phyloP scores from a whole-genome alignment of 2,329 filamentous ascomycete genomes.

The Talaromyces marneffei region DNA sequence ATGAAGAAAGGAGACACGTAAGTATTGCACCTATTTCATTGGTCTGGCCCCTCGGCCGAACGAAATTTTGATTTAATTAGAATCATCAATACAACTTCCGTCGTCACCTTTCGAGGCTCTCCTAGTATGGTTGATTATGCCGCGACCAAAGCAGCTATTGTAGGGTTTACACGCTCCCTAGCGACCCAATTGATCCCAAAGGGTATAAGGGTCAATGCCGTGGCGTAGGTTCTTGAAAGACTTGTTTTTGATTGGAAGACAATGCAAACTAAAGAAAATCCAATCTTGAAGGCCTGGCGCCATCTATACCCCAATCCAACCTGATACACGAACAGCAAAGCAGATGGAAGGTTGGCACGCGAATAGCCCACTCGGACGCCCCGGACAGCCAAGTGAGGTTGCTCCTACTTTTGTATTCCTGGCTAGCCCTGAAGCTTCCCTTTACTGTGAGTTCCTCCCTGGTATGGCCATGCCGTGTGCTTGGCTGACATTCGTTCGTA shows the following conservation, averaged over 20 bases:
- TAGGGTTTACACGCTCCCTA: conserved; percentile 50
- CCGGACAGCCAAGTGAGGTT: conserved; percentile 36
- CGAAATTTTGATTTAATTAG: too few relatives aligned
- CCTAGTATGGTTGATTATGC: conserved; percentile 50
- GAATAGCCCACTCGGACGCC: conserved; percentile 26
- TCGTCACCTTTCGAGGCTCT: conserved; percentile 51
- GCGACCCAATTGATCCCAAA: conserved; percentile 50
- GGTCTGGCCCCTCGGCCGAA: too few relatives aligned
- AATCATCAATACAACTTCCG: conserved; percentile 54
- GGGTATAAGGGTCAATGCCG: conserved; percentile 52
- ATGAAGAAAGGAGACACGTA: conserved; percentile 48
- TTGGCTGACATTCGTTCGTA: conserved; percentile 14
- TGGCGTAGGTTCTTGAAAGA: conserved; percentile 29
- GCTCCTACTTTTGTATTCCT: conserved; percentile 38
- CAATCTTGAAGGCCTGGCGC: conserved; percentile 24
- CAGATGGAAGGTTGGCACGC: conserved; percentile 32
- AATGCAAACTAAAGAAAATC: conserved; percentile 1
- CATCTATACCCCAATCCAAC: conserved; percentile 32
- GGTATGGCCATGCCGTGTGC: neutral
- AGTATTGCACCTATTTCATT: conserved; percentile 17
- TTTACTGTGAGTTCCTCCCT: conserved; percentile 28
- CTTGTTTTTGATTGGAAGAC: neutral
- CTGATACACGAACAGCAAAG: conserved; percentile 30
- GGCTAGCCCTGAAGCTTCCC: conserved; percentile 29
- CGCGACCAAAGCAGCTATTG: conserved; percentile 55